phyloP scores from a whole-genome alignment of 495 filamentous ascomycete genomes.

The Ascobolus immersus region DNA sequence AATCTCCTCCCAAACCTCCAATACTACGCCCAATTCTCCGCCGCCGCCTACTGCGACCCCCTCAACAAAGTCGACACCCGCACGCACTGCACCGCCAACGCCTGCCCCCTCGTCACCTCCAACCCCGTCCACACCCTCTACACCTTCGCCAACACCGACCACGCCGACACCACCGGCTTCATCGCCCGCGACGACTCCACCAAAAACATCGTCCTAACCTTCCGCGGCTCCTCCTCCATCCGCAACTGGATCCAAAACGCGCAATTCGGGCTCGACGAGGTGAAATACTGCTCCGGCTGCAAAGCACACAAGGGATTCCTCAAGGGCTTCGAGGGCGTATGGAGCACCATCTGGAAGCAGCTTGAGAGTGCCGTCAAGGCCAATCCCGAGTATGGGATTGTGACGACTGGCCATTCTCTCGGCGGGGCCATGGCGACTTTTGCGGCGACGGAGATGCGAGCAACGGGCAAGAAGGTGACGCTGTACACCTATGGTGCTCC shows the following conservation, averaged over 20 bases:
- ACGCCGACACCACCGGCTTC: constrained; percentile 41
- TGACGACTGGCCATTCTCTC: constrained; percentile 33
- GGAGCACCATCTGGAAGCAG: constrained; percentile 20
- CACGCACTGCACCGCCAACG: constrained; percentile 31
- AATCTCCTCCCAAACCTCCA: constrained; percentile 19
- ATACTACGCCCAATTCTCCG: constrained; percentile 44
- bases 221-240: constrained; percentile 38
- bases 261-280: constrained; percentile 18
- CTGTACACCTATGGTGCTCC: constrained; percentile 38
- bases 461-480: constrained; percentile 19
- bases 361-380: constrained; percentile 16
- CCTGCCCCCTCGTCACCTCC: constrained; percentile 35
- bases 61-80: constrained; percentile 21
- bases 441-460: constrained; percentile 29
- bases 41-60: constrained; percentile 39
- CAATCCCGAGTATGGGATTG: constrained; percentile 24
- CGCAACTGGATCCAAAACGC: constrained; percentile 43
- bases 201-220: constrained; percentile 36
- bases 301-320: constrained; percentile 30
- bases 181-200: constrained; percentile 39
- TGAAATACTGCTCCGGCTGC: constrained; percentile 26
- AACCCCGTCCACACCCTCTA: constrained; percentile 28
- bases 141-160: constrained; percentile 32
- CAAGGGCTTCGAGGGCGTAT: constrained; percentile 25
- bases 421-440: constrained; percentile 36